A percentile compares a stretch with the other conserved stretches of the same genome.
Evolutionary conservation across 805 yeast species (phyloP).

Genomic region (Vanderwaltozyma tropicalis): DNA sequence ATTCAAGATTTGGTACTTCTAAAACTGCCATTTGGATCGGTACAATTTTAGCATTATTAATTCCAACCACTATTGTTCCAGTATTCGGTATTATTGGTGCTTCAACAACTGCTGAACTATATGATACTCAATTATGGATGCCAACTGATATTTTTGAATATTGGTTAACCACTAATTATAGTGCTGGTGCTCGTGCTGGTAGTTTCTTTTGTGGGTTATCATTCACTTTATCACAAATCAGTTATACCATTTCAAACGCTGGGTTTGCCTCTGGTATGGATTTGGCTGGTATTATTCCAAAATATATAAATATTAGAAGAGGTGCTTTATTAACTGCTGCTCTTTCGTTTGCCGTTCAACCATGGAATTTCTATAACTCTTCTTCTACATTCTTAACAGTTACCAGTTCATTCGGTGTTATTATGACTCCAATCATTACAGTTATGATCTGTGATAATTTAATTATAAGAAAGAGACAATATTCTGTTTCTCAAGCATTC

Average conservation of each 20-base stretch:
- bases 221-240: conserved; percentile 30
- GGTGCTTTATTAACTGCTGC: conserved; percentile 31
- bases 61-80: conserved; percentile 35
- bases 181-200: conserved; percentile 31
- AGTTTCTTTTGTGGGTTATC: conserved; percentile 33
- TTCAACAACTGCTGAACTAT: conserved; percentile 29
- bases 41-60: conserved; percentile 26
- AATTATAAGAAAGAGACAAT: conserved; percentile 28
- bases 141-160: conserved; percentile 29
- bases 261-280: conserved; percentile 38
- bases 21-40: conserved; percentile 24
- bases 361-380: conserved; percentile 33
- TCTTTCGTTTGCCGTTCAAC: conserved; percentile 30
- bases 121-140: conserved; percentile 30
- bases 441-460: conserved; percentile 34
- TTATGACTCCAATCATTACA: conserved; percentile 32
- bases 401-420: conserved; percentile 31
- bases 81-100: conserved; percentile 36
- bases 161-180: conserved; percentile 24
- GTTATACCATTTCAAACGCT: conserved; percentile 32
- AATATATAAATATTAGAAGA: conserved; percentile 32
- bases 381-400: conserved; percentile 30
- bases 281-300: conserved; percentile 32
- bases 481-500: conserved; percentile 27
- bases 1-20: conserved; percentile 31